Base-by-base conservation (phyloP, 345 rosid genomes). In the Litchi chinensis region DNA sequence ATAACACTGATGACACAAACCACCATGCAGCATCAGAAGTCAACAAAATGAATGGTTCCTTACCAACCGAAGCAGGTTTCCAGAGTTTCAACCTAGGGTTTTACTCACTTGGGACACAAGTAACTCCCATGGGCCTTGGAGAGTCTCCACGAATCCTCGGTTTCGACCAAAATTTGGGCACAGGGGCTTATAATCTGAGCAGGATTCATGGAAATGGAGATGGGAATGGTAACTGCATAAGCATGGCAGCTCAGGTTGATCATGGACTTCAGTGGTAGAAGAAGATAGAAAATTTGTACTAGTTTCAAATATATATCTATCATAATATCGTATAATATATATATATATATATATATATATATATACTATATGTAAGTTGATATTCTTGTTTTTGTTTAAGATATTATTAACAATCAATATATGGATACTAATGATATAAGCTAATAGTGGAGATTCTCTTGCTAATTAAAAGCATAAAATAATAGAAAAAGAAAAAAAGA, bases 211-310 rank as follows among this genome's bases (percentile, higher is more conserved):
- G 68, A 63, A 76, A 69, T 65, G 82, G 77, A 56, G 83, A 80
- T 60, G 76, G 73, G 5, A 72, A 80, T 43, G 65, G 79, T 9
- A 46, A 40, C 28, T 71, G 64, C 40, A 21, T 28, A 83, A 37
- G 77, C 40, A 41, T 78, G 87, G 81, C 74, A 18, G 79, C 75
- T 76, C 65, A 76, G 66, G 81, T 70, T 32, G 37, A 32, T 67
- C 84, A 78, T 46, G 79, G 86, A 64, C 75, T 79, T 82, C 77
- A 68, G 13, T 87, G 89, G 89, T 84, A 83, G 64, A 75, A 16
- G 8, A 43, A 74, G 18, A 62, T 40, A 71, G 67, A 52, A 43
- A n/a, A 12, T n/a, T 40, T n/a, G n/a, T 60, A 6, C 22, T 11
- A 19, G 10, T 19, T 32, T 11, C 50, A 41, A 8, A 8, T 43